Evolutionary conservation across 2,329 filamentous ascomycete species (phyloP).

Genomic region (Lasiodiplodia hormozganensis): DNA sequence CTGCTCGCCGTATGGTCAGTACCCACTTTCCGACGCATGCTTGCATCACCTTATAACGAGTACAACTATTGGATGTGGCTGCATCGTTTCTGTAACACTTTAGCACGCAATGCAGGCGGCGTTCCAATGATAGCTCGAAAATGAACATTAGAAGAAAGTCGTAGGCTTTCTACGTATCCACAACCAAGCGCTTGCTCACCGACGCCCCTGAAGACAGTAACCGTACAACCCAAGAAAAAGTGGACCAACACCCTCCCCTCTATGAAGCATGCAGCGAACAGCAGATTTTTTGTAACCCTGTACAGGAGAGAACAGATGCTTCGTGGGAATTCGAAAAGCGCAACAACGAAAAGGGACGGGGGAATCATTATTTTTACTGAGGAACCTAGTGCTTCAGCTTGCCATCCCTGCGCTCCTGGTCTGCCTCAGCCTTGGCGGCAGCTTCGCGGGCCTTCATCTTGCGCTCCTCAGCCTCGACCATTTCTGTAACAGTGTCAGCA

Average conservation of each 20-base stretch:
- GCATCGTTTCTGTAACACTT: constrained; percentile 2
- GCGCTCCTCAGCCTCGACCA: constrained; percentile 81
- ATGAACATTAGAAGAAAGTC: constrained; percentile 14
- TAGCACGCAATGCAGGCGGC: background rate
- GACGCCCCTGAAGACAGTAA: constrained; percentile 12
- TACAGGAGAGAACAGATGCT: background rate
- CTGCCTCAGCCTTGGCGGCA: constrained; percentile 39
- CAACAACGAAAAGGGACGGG: background rate
- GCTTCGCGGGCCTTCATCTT: constrained; percentile 59
- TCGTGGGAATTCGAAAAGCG: constrained; percentile 11
- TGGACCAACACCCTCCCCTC: background rate
- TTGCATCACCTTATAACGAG: background rate
- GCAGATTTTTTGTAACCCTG: background rate
- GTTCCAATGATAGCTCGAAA: constrained; percentile 9
- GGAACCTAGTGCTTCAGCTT: constrained; percentile 32
- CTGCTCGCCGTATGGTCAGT: constrained; percentile 1
- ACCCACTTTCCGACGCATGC: constrained; percentile 3
- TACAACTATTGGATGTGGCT: background rate
- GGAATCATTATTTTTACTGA: background rate
- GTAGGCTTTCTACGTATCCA: constrained; percentile 3
- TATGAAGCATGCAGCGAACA: constrained; percentile 2
- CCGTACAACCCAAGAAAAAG: background rate
- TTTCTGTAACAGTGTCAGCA: constrained; percentile 60
- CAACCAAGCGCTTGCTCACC: constrained; percentile 19
- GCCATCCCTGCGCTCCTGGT: constrained; percentile 35